These are phyloP conservation scores for Leishmania guyanensis DNA, from an alignment of 208 protist genomes.

Conservation along the genomic window DNA sequence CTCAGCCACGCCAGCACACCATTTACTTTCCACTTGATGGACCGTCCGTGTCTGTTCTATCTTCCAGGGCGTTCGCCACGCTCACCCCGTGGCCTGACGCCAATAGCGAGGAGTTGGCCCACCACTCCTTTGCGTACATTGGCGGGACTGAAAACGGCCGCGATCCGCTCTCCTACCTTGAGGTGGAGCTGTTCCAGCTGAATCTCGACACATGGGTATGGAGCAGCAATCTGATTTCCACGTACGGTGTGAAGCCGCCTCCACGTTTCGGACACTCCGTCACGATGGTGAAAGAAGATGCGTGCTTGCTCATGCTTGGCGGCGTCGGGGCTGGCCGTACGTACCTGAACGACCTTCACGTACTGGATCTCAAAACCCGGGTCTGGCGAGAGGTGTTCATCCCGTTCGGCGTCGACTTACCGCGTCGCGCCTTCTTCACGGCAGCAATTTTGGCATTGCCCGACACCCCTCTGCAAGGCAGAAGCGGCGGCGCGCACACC, in stretches of 20 bases:
- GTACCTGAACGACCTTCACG: slow-evolving; percentile 68
- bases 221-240: slow-evolving; percentile 31
- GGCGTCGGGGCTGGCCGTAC: slow-evolving; percentile 41
- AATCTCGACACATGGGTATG: slow-evolving; percentile 31
- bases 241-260: slow-evolving; percentile 65
- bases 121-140: slow-evolving; percentile 55
- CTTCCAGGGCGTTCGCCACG: slow-evolving; percentile 58
- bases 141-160: slow-evolving; percentile 68
- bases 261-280: slow-evolving; percentile 73
- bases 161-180: slow-evolving; percentile 53
- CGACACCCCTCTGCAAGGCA: background rate
- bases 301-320: slow-evolving; percentile 69
- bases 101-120: slow-evolving; percentile 8
- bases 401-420: slow-evolving; percentile 42
- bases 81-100: slow-evolving; percentile 54
- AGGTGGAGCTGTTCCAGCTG: slow-evolving; percentile 49
- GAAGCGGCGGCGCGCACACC: background rate
- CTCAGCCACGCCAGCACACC: slow-evolving; percentile 35
- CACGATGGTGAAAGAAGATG: slow-evolving; percentile 27
- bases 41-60: slow-evolving; percentile 25
- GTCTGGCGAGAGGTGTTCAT: slow-evolving; percentile 85
- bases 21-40: slow-evolving; percentile 43
- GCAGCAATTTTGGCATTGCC: slow-evolving; percentile 31
- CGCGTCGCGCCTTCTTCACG: slow-evolving; percentile 64
- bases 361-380: slow-evolving; percentile 56